Evolutionary conservation across 495 filamentous ascomycete genomes (phyloP).

Genomic region (Daldinia grandis): DNA sequence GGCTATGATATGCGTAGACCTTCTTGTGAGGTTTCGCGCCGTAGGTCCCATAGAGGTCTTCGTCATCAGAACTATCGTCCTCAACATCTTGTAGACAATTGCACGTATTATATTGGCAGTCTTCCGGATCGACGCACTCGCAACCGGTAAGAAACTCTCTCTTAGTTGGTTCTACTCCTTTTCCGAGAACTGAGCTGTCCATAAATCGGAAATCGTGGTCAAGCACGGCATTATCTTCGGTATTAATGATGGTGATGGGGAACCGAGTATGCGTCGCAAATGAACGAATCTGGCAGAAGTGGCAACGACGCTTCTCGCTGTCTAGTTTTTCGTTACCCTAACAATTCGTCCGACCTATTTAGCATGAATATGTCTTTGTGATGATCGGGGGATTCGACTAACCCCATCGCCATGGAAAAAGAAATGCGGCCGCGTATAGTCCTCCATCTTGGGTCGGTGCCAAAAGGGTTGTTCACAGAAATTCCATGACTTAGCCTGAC

Average conservation of each 20-base stretch:
- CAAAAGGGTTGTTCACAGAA: not conserved
- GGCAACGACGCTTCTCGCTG: slow-evolving; percentile 50
- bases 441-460: slow-evolving; percentile 47
- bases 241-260: slow-evolving; percentile 61
- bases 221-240: slow-evolving; percentile 51
- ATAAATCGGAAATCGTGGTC: slow-evolving; percentile 64
- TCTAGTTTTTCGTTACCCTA: slow-evolving; percentile 27
- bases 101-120: slow-evolving; percentile 61
- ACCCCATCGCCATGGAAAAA: slow-evolving; percentile 53
- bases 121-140: slow-evolving; percentile 54
- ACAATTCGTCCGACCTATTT: not conserved
- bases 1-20: slow-evolving; percentile 56
- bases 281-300: slow-evolving; percentile 61
- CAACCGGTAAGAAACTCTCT: slow-evolving; percentile 64
- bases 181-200: slow-evolving; percentile 52
- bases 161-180: slow-evolving; percentile 57
- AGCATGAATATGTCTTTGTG: not conserved
- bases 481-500: slow-evolving; percentile 21
- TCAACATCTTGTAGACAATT: slow-evolving; percentile 63
- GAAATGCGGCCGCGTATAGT: slow-evolving; percentile 50
- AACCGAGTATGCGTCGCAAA: slow-evolving; percentile 51
- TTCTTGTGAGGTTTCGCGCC: slow-evolving; percentile 34
- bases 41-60: slow-evolving; percentile 6
- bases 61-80: slow-evolving; percentile 41
- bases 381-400: slow-evolving; percentile 11